Conservation (phyloP, 2,329 filamentous ascomycete species). For the Penicillium brasilianum region DNA sequence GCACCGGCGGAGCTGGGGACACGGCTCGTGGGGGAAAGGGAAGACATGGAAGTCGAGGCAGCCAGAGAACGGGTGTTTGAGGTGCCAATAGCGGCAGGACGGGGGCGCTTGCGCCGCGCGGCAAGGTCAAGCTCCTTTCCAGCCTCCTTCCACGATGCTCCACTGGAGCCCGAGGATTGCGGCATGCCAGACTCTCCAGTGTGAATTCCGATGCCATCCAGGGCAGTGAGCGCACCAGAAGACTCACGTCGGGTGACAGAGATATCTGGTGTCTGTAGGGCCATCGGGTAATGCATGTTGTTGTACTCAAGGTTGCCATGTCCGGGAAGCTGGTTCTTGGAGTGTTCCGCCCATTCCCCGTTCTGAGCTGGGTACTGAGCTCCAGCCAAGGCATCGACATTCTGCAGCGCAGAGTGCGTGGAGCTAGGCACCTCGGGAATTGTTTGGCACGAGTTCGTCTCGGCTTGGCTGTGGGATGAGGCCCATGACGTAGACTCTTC, state of each 20-base stretch:
- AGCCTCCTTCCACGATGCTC: constrained; percentile 41
- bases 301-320: constrained; percentile 35
- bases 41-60: constrained; percentile 47
- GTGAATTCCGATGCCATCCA: constrained; percentile 45
- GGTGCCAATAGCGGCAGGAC: constrained; percentile 54
- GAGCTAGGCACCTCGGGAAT: constrained; percentile 26
- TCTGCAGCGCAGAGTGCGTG: constrained; percentile 24
- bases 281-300: constrained; percentile 38
- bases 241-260: constrained; percentile 38
- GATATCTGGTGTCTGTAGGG: constrained; percentile 39
- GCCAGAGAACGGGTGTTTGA: constrained; percentile 45
- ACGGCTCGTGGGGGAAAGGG: constrained; percentile 48
- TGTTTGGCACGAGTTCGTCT: constrained; percentile 24
- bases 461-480: constrained; percentile 29
- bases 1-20: constrained; percentile 37
- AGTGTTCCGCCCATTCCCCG: constrained; percentile 37
- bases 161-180: constrained; percentile 34
- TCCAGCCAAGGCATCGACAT: constrained; percentile 23
- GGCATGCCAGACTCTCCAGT: constrained; percentile 32
- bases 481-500: constrained; percentile 38
- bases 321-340: constrained; percentile 27
- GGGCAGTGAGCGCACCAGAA: constrained; percentile 41
- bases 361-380: constrained; percentile 23
- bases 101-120: constrained; percentile 52
- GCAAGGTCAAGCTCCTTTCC: constrained; percentile 53